Evolutionary conservation across 2,329 filamentous ascomycete species (phyloP).

Genomic region (Hypoxylon sp.): DNA sequence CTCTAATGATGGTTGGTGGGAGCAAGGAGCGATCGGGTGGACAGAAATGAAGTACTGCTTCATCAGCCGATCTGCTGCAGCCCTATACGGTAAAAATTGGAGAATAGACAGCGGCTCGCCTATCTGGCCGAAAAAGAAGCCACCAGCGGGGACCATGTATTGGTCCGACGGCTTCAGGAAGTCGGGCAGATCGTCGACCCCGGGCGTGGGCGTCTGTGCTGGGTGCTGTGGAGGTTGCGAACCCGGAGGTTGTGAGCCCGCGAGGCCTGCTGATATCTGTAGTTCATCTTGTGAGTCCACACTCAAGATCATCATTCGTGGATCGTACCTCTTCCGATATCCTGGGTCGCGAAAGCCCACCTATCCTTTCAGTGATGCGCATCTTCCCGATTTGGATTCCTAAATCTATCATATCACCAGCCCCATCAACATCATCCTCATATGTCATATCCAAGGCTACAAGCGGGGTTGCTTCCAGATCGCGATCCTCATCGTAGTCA

Average conservation of each 20-base stretch:
- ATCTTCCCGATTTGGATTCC: conserved; percentile 80
- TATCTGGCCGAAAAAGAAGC: conserved; percentile 74
- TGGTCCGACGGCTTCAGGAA: conserved; percentile 75
- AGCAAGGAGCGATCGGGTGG: conserved; percentile 76
- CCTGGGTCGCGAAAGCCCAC: conserved; percentile 78
- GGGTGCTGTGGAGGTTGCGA: conserved; percentile 43
- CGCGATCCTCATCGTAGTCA: conserved; percentile 71
- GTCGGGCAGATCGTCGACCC: conserved; percentile 56
- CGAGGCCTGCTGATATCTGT: conserved; percentile 57
- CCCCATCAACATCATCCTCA: conserved; percentile 70
- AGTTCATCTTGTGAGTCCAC: conserved; percentile 22
- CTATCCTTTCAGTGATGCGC: conserved; percentile 80
- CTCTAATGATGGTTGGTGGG: conserved; percentile 78
- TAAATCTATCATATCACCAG: conserved; percentile 77
- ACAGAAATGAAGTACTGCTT: conserved; percentile 77
- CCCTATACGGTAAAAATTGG: conserved; percentile 72
- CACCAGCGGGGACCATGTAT: conserved; percentile 77
- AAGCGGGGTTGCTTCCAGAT: conserved; percentile 74
- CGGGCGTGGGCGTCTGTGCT: conserved; percentile 44
- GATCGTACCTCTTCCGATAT: conserved; percentile 76
- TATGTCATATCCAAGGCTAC: conserved; percentile 77
- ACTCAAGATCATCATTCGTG: conserved; percentile 11
- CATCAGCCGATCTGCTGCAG: conserved; percentile 73
- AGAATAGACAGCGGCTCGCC: conserved; percentile 66
- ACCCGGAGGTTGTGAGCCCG: conserved; percentile 44